Percentiles rank a stretch among this genome's conserved stretches.
Evolutionary conservation across 1,284 basidiomycete species (phyloP).

Genomic region (Mrakiaceae sp.): DNA sequence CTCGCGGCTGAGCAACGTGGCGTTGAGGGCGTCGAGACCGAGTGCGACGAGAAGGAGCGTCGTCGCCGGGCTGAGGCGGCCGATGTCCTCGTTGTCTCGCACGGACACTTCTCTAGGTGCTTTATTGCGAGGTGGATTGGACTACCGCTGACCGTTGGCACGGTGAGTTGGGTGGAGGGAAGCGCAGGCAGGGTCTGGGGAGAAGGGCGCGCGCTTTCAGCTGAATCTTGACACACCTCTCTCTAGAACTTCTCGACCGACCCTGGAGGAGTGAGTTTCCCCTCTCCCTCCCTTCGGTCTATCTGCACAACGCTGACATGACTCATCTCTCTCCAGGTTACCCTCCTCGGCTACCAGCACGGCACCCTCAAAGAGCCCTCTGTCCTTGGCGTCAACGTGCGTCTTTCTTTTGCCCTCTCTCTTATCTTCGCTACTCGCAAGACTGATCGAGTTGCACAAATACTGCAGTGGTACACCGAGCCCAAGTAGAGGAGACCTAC

Average conservation of each 20-base stretch:
- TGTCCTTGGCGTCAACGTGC: constrained; percentile 19
- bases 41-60: constrained; percentile 16
- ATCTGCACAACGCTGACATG: neutral
- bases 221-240: no score
- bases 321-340: constrained; percentile 17
- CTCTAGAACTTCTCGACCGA: constrained; percentile 31
- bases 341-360: constrained; percentile 37
- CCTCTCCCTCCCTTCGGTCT: neutral
- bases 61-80: constrained; percentile 27
- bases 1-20: constrained; percentile 49
- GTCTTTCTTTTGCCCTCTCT: constrained; percentile 11
- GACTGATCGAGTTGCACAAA: neutral
- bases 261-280: constrained; percentile 29
- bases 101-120: constrained; percentile 74
- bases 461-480: constrained; percentile 4
- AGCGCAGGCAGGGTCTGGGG: no score
- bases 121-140: constrained; percentile 42
- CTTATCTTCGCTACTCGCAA: neutral
- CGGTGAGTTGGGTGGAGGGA: no score
- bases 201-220: no score
- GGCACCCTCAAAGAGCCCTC: constrained; percentile 33
- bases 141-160: no score
- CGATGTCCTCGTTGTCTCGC: constrained; percentile 44
- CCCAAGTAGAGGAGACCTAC: neutral
- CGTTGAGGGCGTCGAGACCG: constrained; percentile 41